A percentile compares a stretch with the other conserved stretches of the same genome.
These are phyloP conservation scores for Phellinidium pouzarii DNA, from an alignment of 1,284 basidiomycete genomes.

Conservation along the genomic window DNA sequence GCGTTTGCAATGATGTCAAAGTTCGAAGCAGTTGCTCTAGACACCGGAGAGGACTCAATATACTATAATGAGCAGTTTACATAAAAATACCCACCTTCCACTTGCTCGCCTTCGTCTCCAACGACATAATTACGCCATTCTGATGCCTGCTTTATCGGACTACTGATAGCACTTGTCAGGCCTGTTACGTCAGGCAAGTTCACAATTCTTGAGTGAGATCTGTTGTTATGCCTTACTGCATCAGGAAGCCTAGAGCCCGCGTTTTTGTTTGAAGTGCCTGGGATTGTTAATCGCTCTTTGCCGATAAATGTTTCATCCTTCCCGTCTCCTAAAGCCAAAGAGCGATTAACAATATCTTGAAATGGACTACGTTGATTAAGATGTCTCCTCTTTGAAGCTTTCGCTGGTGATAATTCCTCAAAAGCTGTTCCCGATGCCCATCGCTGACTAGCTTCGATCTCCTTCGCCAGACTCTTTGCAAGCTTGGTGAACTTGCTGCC, in stretches of 20 bases:
- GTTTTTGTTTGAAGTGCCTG: background rate
- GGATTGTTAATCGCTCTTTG: conserved; percentile 1
- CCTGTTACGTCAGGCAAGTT: conserved; percentile 75
- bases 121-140: conserved; percentile 44
- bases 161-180: conserved; percentile 64
- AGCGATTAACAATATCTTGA: conserved; percentile 12
- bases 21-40: conserved; percentile 54
- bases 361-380: conserved; percentile 10
- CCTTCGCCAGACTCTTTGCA: conserved; percentile 46
- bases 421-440: conserved; percentile 19
- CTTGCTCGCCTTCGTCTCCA: conserved; percentile 42
- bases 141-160: conserved; percentile 49
- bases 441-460: conserved; percentile 42
- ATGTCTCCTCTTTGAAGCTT: conserved; percentile 3
- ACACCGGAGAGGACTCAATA: conserved; percentile 7
- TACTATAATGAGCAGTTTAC: background rate
- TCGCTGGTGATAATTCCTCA: conserved; percentile 1
- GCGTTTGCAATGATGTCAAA: conserved; percentile 56
- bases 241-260: conserved; percentile 1
- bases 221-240: background rate
- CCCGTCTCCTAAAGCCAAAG: too few species aligned
- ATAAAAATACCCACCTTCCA: conserved; percentile 42
- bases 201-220: conserved; percentile 26
- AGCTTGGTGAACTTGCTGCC: conserved; percentile 47
- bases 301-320: background rate